Percentiles rank a stretch among this genome's conserved stretches.
Conservation (phyloP, 2,329 filamentous ascomycete species). For the Westerdykella aurantiaca region DNA sequence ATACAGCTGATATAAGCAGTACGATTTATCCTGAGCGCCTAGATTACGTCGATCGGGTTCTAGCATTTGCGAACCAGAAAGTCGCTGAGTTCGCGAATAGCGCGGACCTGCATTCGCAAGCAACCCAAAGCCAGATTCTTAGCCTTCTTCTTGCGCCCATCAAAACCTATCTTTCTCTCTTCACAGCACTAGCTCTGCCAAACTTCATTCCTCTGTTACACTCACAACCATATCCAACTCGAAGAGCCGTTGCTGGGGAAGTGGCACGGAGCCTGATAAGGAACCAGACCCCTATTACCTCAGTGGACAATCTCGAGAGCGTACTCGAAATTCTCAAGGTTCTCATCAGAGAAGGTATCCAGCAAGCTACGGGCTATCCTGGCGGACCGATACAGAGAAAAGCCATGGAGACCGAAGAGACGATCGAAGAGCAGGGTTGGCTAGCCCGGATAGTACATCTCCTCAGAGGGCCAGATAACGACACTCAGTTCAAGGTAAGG, state of each 20-base stretch:
- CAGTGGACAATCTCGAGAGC: constrained; percentile 74
- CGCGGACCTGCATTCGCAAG: constrained; percentile 84
- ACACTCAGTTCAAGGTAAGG: constrained; percentile 75
- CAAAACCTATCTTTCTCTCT: constrained; percentile 84
- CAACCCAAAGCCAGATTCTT: constrained; percentile 82
- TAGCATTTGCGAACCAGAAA: constrained; percentile 82
- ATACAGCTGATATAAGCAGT: constrained; percentile 32
- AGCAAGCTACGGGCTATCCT: constrained; percentile 73
- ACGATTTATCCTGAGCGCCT: constrained; percentile 91
- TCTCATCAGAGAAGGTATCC: constrained; percentile 86
- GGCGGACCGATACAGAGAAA: constrained; percentile 69
- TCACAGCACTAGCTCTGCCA: constrained; percentile 89
- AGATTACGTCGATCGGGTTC: constrained; percentile 91
- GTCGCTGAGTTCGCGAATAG: constrained; percentile 86
- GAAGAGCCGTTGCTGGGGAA: constrained; percentile 84
- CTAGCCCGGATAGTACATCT: constrained; percentile 87
- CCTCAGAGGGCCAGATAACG: constrained; percentile 76
- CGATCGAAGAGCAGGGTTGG: constrained; percentile 96
- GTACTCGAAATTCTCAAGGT: constrained; percentile 85
- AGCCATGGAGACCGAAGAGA: constrained; percentile 86
- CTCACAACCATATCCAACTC: constrained; percentile 86
- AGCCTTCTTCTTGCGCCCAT: constrained; percentile 86
- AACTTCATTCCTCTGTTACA: constrained; percentile 87
- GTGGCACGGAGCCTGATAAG: constrained; percentile 76
- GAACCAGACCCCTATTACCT: constrained; percentile 74